These are phyloP conservation scores for Didymella segeticola DNA, from an alignment of 2,329 filamentous ascomycete species.

Conservation along the genomic window DNA sequence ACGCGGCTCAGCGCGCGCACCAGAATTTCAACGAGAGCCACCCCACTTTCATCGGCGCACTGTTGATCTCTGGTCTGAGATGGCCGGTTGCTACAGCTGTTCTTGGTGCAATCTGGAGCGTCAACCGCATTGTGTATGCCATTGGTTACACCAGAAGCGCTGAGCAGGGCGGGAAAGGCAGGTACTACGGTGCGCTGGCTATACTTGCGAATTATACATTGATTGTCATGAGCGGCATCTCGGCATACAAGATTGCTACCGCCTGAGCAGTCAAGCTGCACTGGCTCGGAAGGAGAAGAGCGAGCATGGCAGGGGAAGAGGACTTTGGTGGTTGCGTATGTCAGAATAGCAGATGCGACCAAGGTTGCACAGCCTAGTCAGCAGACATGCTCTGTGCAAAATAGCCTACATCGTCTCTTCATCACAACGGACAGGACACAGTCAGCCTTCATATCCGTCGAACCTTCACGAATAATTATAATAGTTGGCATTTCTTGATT, in stretches of 20 bases:
- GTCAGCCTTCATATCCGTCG: too few relatives aligned
- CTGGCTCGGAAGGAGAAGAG: background rate
- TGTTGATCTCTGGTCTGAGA: conserved; percentile 62
- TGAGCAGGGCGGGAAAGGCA: conserved; percentile 52
- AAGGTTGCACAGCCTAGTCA: too few relatives aligned
- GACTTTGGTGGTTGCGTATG: too few relatives aligned
- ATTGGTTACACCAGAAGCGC: conserved; percentile 53
- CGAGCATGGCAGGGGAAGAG: background rate
- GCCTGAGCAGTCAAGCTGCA: conserved; percentile 2
- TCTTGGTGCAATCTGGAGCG: conserved; percentile 59
- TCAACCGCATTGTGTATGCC: conserved; percentile 58
- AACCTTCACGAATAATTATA: too few relatives aligned
- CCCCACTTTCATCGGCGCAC: conserved; percentile 56
- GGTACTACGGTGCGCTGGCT: conserved; percentile 48
- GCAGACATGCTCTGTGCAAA: too few relatives aligned
- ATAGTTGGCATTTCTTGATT: too few relatives aligned
- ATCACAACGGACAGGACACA: too few relatives aligned
- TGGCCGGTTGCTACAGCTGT: conserved; percentile 58
- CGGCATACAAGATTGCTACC: conserved; percentile 32
- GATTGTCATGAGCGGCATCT: conserved; percentile 36
- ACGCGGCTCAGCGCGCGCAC: conserved; percentile 54
- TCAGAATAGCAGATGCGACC: background rate
- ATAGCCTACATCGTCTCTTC: too few relatives aligned
- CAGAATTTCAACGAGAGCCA: conserved; percentile 68
- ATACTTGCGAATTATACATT: conserved; percentile 42